These are phyloP conservation scores for Calonectria pseudoturangicola DNA, from an alignment of 2,329 filamentous ascomycete genomes.

Conservation along the genomic window DNA sequence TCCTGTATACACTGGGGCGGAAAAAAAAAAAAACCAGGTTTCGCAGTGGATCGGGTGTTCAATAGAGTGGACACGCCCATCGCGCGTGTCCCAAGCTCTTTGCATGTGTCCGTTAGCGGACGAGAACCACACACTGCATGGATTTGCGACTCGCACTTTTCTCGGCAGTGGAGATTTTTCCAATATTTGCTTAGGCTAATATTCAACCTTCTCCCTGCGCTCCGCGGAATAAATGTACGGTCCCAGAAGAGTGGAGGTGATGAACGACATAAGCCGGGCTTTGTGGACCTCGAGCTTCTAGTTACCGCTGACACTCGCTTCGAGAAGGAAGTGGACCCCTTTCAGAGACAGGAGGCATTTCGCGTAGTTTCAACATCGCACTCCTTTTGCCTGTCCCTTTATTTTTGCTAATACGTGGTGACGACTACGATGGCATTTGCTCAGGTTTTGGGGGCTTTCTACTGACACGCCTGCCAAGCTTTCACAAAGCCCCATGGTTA, in stretches of 20 bases:
- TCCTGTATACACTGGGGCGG: not conserved
- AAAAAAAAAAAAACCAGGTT: not conserved
- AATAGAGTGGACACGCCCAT: not conserved
- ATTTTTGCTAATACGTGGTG: not conserved
- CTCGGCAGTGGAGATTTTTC: conserved; percentile 8
- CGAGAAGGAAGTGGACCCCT: conserved; percentile 16
- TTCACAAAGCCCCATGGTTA: not conserved
- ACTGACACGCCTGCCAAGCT: too few relatives aligned
- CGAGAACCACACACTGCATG: not conserved
- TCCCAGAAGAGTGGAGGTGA: conserved; percentile 17
- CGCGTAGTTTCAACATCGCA: not conserved
- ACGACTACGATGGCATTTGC: not conserved
- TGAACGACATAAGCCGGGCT: conserved; percentile 4
- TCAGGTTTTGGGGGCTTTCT: not conserved
- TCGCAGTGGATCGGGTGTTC: not conserved
- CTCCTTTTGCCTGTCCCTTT: too few relatives aligned
- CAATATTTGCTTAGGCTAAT: not conserved
- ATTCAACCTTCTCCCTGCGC: conserved; percentile 20
- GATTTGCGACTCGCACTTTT: conserved; percentile 15
- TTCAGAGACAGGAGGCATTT: not conserved
- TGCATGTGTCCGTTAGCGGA: not conserved
- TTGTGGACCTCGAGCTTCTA: conserved; percentile 9
- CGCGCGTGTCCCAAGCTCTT: not conserved
- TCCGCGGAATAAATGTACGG: conserved; percentile 3
- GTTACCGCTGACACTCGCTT: conserved; percentile 12